These are phyloP conservation scores for Penicillium lagena DNA, from an alignment of 495 filamentous ascomycete genomes.

Conservation along the genomic window DNA sequence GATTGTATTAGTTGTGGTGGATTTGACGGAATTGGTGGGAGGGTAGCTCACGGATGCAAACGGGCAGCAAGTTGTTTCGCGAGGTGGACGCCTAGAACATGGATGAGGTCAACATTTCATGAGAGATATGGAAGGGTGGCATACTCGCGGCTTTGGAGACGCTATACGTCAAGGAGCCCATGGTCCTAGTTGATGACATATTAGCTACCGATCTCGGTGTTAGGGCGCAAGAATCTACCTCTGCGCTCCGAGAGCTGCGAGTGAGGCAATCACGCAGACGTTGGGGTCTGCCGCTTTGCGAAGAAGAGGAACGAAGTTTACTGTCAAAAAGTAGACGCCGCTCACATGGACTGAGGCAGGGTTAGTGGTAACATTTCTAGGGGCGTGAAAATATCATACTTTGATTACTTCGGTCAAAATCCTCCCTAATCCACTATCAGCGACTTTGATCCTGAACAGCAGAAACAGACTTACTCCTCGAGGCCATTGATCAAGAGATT, in stretches of 20 bases:
- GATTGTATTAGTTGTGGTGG: neutral
- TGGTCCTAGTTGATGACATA: neutral
- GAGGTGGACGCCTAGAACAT: slow-evolving; percentile 7
- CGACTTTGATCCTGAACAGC: no score
- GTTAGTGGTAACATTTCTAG: neutral
- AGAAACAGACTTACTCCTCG: slow-evolving; percentile 9
- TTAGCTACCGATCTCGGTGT: neutral
- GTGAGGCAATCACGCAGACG: slow-evolving; percentile 6
- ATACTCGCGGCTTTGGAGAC: slow-evolving; percentile 10
- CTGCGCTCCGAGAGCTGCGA: slow-evolving; percentile 8
- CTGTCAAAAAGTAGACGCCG: slow-evolving; percentile 6
- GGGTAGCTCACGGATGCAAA: slow-evolving; percentile 8
- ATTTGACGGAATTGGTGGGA: neutral
- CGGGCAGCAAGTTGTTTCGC: slow-evolving; percentile 13
- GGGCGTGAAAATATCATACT: slow-evolving; percentile 7
- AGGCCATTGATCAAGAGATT: slow-evolving; percentile 11
- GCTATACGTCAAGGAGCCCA: slow-evolving; percentile 9
- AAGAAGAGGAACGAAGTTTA: slow-evolving; percentile 3
- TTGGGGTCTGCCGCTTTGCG: slow-evolving; percentile 4
- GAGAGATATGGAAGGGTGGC: neutral
- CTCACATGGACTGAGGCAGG: slow-evolving; percentile 1
- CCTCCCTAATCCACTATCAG: slow-evolving; percentile 8
- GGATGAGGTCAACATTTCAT: neutral
- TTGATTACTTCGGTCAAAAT: slow-evolving; percentile 19
- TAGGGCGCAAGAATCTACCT: neutral